phyloP scores from a whole-genome alignment of 495 filamentous ascomycete species.

The Achaetomiella virescens region DNA sequence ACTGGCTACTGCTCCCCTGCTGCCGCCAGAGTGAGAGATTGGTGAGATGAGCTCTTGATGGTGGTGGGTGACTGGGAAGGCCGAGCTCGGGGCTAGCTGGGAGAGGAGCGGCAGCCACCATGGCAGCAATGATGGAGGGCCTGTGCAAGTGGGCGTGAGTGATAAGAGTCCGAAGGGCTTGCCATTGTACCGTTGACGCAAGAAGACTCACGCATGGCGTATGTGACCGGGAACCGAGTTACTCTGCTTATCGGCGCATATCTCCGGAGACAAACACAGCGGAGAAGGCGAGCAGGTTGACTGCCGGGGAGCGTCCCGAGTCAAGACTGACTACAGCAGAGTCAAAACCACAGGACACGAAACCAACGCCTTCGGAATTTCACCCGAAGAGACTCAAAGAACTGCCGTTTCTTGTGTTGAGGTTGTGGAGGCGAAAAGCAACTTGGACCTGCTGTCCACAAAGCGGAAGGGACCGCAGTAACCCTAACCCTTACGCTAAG shows the following conservation, averaged over 20 bases:
- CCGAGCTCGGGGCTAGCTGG: conserved; percentile 3
- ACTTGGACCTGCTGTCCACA: too few relatives aligned
- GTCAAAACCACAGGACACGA: too few relatives aligned
- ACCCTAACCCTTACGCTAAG: neutral
- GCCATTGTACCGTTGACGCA: neutral
- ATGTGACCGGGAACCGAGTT: neutral
- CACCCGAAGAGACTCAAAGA: too few relatives aligned
- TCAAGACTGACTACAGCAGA: too few relatives aligned
- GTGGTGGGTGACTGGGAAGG: neutral
- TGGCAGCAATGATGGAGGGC: conserved; percentile 1
- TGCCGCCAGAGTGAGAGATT: conserved; percentile 9
- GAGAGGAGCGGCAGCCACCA: conserved; percentile 10
- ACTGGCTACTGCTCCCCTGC: conserved; percentile 68
- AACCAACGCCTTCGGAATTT: too few relatives aligned
- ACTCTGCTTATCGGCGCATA: too few relatives aligned
- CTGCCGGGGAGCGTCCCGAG: too few relatives aligned
- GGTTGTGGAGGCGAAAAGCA: too few relatives aligned
- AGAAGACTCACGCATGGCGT: neutral
- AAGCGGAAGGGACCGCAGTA: neutral
- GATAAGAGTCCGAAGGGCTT: neutral
- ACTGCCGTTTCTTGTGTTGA: too few relatives aligned
- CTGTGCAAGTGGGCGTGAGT: conserved; percentile 1
- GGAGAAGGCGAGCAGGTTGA: too few relatives aligned
- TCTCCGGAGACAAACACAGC: too few relatives aligned
- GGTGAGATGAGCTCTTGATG: conserved; percentile 5